Base-by-base conservation (phyloP, 139 green algal genomes). In the Picochlorum sp. region DNA sequence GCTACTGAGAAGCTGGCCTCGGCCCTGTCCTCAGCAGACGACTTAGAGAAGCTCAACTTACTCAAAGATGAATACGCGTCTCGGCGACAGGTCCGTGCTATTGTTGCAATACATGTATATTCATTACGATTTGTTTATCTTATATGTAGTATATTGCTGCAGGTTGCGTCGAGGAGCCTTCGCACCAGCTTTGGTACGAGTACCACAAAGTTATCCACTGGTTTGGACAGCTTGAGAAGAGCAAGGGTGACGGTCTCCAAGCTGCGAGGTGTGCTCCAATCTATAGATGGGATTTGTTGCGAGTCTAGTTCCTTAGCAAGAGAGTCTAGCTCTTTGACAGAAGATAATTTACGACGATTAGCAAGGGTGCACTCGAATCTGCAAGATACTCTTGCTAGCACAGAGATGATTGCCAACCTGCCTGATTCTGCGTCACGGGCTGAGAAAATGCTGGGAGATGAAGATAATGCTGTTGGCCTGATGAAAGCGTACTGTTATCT, bases 271-370 rank as follows among this genome's bases (percentile, higher is more conserved):
- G 22, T 58, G 36, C 68, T 69, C 30, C 18, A 59, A 43, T 57
- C 57, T 8, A 83, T 83, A 8, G 54, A 64, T 39, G 64, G 56
- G 36, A 73, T 93, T 28, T 93, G 85, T 60, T 73, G 58, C 12
- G 85, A 94, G 64, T 88, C 77, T 63, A 24, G 73, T 2, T n/a
- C n/a, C n/a, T 65, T 54, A 5, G 61, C 90, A 30, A 81, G 93
- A 2, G 74, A 89, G 33, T n/a, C n/a, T n/a, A n/a, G n/a, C n/a
- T n/a, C n/a, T n/a, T n/a, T n/a, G n/a, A 71, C 87, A 64, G 76
- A 86, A 33, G 85, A 88, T 40, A 82, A 81, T 59, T 91, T 94
- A 51, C 64, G 75, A 37, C 41, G 74, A 24, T 71, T 94, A 39
- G 72, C 54, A 25, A 65, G 75, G 14, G 78, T 86, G 31, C 78